Evolutionary conservation across 192 early-diverging fungal genomes (phyloP).

Genomic region (Allomyces macrogynus): DNA sequence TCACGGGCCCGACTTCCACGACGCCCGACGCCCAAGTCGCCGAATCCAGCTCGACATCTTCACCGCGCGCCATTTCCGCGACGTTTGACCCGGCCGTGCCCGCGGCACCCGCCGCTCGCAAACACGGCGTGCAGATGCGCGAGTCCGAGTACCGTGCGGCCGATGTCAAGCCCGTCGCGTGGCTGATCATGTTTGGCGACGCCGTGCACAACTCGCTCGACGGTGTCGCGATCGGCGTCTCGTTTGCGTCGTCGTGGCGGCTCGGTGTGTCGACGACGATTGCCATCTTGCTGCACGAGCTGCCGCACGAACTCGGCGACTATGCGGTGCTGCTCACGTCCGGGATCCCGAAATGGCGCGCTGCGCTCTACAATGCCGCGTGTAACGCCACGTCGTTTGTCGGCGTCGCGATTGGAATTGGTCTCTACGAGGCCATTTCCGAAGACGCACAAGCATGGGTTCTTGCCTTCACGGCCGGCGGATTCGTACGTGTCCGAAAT

Average conservation of each 20-base stretch:
- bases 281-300: constrained; percentile 74
- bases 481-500: too few species aligned
- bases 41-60: neutral
- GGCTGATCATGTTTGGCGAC: constrained; percentile 68
- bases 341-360: constrained; percentile 50
- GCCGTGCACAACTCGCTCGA: constrained; percentile 73
- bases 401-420: too few species aligned
- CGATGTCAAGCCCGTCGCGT: constrained; percentile 45
- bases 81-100: constrained; percentile 3
- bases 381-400: too few species aligned
- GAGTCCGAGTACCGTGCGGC: constrained; percentile 2
- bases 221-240: constrained; percentile 63
- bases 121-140: constrained; percentile 13
- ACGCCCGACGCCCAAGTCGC: constrained; percentile 1
- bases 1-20: constrained; percentile 17
- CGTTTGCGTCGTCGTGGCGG: constrained; percentile 59
- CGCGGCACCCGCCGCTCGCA: constrained; percentile 11
- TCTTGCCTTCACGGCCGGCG: too few species aligned
- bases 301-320: constrained; percentile 74
- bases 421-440: too few species aligned
- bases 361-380: constrained; percentile 20
- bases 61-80: neutral
- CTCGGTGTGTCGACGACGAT: constrained; percentile 68
- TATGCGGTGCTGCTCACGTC: constrained; percentile 72
- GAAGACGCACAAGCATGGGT: too few species aligned